Conservation (phyloP, 2,329 filamentous ascomycete species). For the Atkinsonella texensis region DNA sequence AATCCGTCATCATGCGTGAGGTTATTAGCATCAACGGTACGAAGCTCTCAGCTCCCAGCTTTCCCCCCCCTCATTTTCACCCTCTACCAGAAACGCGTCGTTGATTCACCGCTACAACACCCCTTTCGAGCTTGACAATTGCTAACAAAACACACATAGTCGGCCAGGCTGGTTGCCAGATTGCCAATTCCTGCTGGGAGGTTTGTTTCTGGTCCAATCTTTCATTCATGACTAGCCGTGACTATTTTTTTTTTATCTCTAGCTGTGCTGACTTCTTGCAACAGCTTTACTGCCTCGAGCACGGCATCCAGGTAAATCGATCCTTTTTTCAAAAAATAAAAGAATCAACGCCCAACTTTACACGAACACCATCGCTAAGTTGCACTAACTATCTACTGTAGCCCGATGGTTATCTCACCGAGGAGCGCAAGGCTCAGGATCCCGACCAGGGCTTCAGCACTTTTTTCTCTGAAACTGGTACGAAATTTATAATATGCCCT, state of each 20-base stretch:
- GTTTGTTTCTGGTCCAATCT: slow-evolving; percentile 44
- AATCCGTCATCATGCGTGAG: slow-evolving; percentile 76
- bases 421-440: slow-evolving; percentile 88
- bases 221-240: background rate
- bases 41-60: slow-evolving; percentile 20
- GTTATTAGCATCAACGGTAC: slow-evolving; percentile 98
- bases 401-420: slow-evolving; percentile 97
- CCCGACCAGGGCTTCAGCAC: slow-evolving; percentile 98
- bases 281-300: slow-evolving; percentile 99
- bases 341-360: no score
- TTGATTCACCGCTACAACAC: slow-evolving; percentile 6
- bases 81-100: slow-evolving; percentile 12
- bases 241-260: background rate
- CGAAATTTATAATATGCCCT: slow-evolving; percentile 6
- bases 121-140: slow-evolving; percentile 11
- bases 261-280: slow-evolving; percentile 16
- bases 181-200: slow-evolving; percentile 99
- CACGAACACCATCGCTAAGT: slow-evolving; percentile 2
- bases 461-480: slow-evolving; percentile 99
- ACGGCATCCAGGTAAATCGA: slow-evolving; percentile 83
- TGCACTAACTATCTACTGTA: slow-evolving; percentile 25
- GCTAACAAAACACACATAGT: slow-evolving; percentile 56
- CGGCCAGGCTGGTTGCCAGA: slow-evolving; percentile 99
- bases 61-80: slow-evolving; percentile 14
- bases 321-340: slow-evolving; percentile 5